Evolutionary conservation across 768 basidiomycete species (phyloP), one percentile per base, ranked within the genome.

Genomic region (Chalciporus sphaerocephalus): DNA sequence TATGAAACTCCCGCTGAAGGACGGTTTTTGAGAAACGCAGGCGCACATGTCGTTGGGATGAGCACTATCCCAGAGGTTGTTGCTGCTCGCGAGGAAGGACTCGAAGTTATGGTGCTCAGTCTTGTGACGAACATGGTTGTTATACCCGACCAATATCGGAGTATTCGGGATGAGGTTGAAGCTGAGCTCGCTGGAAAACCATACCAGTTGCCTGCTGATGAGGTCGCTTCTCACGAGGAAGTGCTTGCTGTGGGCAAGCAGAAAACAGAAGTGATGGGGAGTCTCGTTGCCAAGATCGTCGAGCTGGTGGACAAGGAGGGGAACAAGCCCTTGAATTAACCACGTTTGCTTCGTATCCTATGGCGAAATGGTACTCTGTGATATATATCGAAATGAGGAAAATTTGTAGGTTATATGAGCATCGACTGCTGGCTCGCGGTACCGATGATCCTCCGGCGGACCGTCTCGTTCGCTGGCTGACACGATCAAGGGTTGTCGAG

Each of bases 41-140:
- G 92, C 3, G 92, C 85, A 1, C 89, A 91, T 55, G 86, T 92
- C n/a, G 92, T 93, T 2, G 92, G 92, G 2, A 94, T 94, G 92
- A 91, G 87, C 54, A 94, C 92, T 0, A 79, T 93, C 13, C 92
- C 91, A 0, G 92, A 94, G 66, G 92, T 94, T 20, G 70, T 92
- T 18, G 86, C 81, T 0, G 92, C 86, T 8, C 67, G 80, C 38
- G 82, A 90, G 59, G 85, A 83, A 57, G 85, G 83, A 0, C 54
- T 94, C 44, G 76, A 87, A 43, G 80, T 87, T 41, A 71, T 87
- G 66, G 91, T 87, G 4, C 69, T 94, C 34, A 92, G 87, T 53
- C 74, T 94, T 45, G 87, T 92, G 21, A 93, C 91, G 21, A 94
- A 94, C 67, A 74, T 76, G 57, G 92, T 94, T 10, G 82, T 90